A percentile compares a stretch with the other conserved stretches of the same genome.
Evolutionary conservation across 306 rosid genomes (phyloP).

Genomic region (Delonix regia): DNA sequence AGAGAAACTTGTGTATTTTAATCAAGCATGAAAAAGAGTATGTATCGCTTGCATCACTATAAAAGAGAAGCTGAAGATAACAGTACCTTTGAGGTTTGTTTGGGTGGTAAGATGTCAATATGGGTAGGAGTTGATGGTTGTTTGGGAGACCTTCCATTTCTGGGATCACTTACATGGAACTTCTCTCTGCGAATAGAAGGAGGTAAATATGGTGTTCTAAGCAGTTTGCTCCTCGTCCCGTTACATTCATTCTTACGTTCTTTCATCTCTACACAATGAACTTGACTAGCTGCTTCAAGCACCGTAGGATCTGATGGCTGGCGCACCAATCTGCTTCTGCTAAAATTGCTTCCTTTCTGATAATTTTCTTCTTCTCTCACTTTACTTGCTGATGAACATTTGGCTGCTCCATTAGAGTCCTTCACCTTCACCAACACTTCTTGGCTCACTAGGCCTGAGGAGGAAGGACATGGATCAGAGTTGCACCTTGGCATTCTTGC

Average conservation of each 20-base stretch:
- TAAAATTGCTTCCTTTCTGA: conserved; percentile 20
- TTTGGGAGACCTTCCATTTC: conserved; percentile 45
- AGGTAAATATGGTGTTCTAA: conserved; percentile 56
- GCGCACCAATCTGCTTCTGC: conserved; percentile 21
- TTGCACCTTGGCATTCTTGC: conserved; percentile 59
- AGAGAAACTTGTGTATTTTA: conserved; percentile 12
- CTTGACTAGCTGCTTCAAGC: conserved; percentile 32
- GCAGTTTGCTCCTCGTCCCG: conserved; percentile 39
- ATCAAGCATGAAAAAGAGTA: conserved; percentile 9
- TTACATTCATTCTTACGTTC: conserved; percentile 30
- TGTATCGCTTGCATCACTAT: not conserved
- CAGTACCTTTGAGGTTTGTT: conserved; percentile 55
- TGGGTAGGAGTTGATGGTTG: conserved; percentile 43
- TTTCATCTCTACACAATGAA: conserved; percentile 33
- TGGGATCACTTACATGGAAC: conserved; percentile 36
- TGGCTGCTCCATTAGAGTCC: conserved; percentile 30
- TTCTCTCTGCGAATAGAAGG: conserved; percentile 52
- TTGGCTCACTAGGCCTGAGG: conserved; percentile 32
- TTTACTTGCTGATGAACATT: conserved; percentile 23
- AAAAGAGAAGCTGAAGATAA: conserved; percentile 10
- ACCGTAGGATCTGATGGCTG: conserved; percentile 41
- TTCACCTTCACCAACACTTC: conserved; percentile 37
- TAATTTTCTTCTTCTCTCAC: conserved; percentile 26
- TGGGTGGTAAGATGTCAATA: conserved; percentile 48
- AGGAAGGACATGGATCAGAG: conserved; percentile 71